These are phyloP conservation scores for Exophiala calicioides DNA, from an alignment of 2,329 filamentous ascomycete genomes.

Conservation along the genomic window DNA sequence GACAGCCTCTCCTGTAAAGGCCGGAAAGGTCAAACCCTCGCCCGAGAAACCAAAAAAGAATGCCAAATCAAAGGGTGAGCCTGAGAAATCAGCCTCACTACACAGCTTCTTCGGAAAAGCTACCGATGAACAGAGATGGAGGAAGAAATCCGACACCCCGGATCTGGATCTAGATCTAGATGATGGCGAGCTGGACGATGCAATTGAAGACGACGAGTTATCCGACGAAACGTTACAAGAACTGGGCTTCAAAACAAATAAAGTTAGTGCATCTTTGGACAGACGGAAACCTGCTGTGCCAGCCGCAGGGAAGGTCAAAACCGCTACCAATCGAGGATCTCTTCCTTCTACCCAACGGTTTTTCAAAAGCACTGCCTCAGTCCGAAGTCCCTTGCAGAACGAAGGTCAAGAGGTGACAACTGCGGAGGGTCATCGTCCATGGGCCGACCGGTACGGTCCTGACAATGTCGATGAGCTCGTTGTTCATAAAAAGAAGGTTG, in stretches of 20 bases:
- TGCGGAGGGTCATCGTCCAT: constrained; percentile 60
- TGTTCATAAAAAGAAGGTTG: constrained; percentile 91
- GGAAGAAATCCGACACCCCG: constrained; percentile 33
- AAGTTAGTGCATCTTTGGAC: constrained; percentile 7
- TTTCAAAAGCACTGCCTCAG: constrained; percentile 15
- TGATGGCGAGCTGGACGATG: constrained; percentile 32
- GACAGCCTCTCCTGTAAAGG: constrained; percentile 18
- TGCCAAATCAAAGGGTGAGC: constrained; percentile 20
- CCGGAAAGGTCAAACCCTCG: constrained; percentile 32
- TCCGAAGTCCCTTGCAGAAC: constrained; percentile 2
- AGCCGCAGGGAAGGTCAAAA: constrained; percentile 1
- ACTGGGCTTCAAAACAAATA: constrained; percentile 22
- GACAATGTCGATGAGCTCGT: constrained; percentile 76
- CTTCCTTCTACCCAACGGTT: constrained; percentile 31
- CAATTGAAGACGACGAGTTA: constrained; percentile 37
- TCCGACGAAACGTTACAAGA: constrained; percentile 43
- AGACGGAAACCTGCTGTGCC: constrained; percentile 13
- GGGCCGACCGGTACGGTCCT: constrained; percentile 84
- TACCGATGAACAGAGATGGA: constrained; percentile 44
- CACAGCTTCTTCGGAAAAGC: constrained; percentile 45
- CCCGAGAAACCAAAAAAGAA: constrained; percentile 38
- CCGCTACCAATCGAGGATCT: constrained; percentile 16
- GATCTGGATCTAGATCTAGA: constrained; percentile 21
- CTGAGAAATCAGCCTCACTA: constrained; percentile 38
- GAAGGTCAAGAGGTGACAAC: background rate